Evolutionary conservation across 768 basidiomycete species (phyloP).

Genomic region (Xanthoconium purpureum): DNA sequence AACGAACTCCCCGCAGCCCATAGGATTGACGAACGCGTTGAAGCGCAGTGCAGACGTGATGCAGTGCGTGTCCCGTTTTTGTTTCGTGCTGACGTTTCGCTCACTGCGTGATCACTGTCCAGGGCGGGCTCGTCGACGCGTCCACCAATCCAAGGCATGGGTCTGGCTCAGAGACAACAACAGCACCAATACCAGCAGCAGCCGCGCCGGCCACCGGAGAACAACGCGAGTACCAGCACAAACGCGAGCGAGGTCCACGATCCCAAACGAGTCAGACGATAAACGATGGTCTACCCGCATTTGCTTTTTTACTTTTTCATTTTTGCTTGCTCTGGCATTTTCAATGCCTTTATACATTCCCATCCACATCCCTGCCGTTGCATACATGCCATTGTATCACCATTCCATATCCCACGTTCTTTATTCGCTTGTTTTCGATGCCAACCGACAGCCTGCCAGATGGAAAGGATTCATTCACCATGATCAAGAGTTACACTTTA

Average conservation of each 20-base stretch:
- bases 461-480: no score
- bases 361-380: no score
- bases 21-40: slow-evolving; percentile 4
- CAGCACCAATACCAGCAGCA: slow-evolving; percentile 5
- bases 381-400: no score
- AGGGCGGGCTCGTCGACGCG: slow-evolving; percentile 22
- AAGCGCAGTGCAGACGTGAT: slow-evolving; percentile 37
- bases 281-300: neutral
- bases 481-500: no score
- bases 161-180: slow-evolving; percentile 35
- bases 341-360: neutral
- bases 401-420: no score
- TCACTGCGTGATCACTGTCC: neutral
- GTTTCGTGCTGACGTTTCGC: neutral
- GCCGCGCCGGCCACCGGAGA: no score
- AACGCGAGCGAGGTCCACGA: slow-evolving; percentile 7
- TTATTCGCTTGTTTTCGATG: neutral
- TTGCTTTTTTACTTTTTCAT: neutral
- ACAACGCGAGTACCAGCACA: slow-evolving; percentile 8
- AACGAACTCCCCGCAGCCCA: slow-evolving; percentile 2
- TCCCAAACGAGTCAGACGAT: slow-evolving; percentile 44
- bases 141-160: slow-evolving; percentile 36
- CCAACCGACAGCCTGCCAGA: neutral
- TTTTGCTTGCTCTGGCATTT: no score
- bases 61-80: slow-evolving; percentile 21